Base-by-base conservation (phyloP, 148 eudicot genomes). In the Polygonum aviculare region DNA sequence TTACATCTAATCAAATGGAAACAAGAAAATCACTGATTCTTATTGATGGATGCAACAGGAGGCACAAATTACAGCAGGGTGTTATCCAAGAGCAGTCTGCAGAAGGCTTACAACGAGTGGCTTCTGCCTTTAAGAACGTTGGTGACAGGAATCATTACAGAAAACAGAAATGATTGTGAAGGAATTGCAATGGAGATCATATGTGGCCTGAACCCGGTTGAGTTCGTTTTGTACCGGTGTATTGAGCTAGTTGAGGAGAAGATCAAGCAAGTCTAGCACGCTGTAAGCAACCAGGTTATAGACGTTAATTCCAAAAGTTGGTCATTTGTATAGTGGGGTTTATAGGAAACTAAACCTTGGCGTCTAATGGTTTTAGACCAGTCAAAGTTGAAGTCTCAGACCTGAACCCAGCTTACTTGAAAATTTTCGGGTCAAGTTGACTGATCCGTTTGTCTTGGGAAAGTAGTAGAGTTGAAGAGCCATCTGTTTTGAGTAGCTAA, bases 201-300 rank as follows among this genome's bases (percentile, higher is more conserved):
- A 54, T 90, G 97, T 69, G 87, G 83, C 7, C 77, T 95, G 41
- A 89, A 95, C 87, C 99, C 99, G 1, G 73, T 95, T 49, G 94
- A 93, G 85, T 78, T 91, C 19, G 99, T 95, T 74, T 73, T 95
- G 72, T 85, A 88, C 52, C 97, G 90, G 38, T 92, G 97, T 76
- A 86, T 93, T 70, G 98, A 95, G 79, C 98, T 95, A 45, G 90
- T 91, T 2, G 97, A 95, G 82, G 91, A 88, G 77, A 83, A 81
- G 80, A 82, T 95, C 72, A 83, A 81, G 62, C 69, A 83, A 81
- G 60, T 73, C 72, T 59, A 49, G 26, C 40, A 72, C 10, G 19
- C 48, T 5, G 22, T 70, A 60, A 33, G 47, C 47, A 44, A 44
- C 47, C 47, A 44, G 47, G 47, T 44, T 44, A 26, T 26, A 48